These are phyloP conservation scores for Alternaria sp. DNA, from an alignment of 2,329 filamentous ascomycete species.

Conservation along the genomic window DNA sequence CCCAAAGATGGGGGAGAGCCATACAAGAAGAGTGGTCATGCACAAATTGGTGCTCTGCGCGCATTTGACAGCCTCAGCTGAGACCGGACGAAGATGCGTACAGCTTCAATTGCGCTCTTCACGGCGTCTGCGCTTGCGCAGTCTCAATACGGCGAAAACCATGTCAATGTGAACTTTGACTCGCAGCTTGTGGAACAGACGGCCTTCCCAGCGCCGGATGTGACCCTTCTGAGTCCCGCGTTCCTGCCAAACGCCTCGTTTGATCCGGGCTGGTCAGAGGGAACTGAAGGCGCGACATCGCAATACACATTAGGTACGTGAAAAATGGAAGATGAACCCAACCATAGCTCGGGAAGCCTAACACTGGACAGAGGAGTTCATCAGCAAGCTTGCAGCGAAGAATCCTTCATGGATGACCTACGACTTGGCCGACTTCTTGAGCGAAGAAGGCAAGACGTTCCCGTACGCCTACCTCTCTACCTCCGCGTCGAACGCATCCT, in stretches of 20 bases:
- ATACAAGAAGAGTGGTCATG: not conserved
- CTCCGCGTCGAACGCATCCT: conserved; percentile 12
- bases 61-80: not conserved
- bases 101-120: conserved; percentile 7
- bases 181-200: conserved; percentile 41
- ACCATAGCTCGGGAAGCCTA: not conserved
- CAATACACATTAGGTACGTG: conserved; percentile 27
- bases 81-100: not conserved
- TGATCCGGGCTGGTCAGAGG: conserved; percentile 34
- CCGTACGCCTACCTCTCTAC: conserved; percentile 40
- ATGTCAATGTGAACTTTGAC: conserved; percentile 34
- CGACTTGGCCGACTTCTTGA: conserved; percentile 32
- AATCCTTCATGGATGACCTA: conserved; percentile 44
- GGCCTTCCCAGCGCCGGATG: conserved; percentile 42
- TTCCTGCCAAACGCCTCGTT: conserved; percentile 38
- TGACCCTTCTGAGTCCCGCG: conserved; percentile 39
- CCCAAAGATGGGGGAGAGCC: conserved; percentile 7
- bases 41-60: not conserved
- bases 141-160: conserved; percentile 43
- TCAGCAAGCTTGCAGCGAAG: conserved; percentile 35
- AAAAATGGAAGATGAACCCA: not conserved
- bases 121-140: conserved; percentile 24
- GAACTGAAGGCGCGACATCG: conserved; percentile 42
- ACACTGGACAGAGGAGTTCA: conserved; percentile 25
- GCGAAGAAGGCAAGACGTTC: conserved; percentile 43